Evolutionary conservation across 2,329 filamentous ascomycete genomes (phyloP).

Genomic region (Scortechinia acanthostroma): DNA sequence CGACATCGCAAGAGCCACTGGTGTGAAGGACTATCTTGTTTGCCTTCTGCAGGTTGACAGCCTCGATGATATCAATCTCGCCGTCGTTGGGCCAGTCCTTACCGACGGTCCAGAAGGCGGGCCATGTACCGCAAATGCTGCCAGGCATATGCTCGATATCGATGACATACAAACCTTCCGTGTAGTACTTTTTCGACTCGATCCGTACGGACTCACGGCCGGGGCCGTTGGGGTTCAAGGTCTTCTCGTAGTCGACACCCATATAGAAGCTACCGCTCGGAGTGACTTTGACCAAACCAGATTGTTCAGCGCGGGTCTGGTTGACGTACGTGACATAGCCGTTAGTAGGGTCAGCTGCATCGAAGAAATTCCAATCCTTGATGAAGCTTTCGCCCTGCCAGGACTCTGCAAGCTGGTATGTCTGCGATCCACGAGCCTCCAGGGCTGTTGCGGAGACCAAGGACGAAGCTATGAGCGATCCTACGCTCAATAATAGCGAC

Average conservation of each 20-base stretch:
- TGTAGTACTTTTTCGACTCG: background rate
- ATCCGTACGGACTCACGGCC: background rate
- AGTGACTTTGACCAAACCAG: background rate
- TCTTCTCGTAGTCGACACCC: background rate
- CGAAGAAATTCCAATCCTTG: background rate
- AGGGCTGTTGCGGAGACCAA: background rate
- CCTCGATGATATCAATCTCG: slow-evolving; percentile 43
- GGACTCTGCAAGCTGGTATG: background rate
- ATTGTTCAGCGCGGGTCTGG: background rate
- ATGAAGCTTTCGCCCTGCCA: background rate
- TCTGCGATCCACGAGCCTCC: background rate
- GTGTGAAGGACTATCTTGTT: slow-evolving; percentile 40
- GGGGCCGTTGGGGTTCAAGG: background rate
- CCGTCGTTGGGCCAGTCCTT: slow-evolving; percentile 10
- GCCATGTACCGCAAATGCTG: background rate
- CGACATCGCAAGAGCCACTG: slow-evolving; percentile 27
- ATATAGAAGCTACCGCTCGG: background rate
- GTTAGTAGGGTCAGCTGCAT: background rate
- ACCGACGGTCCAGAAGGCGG: background rate
- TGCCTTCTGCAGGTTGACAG: slow-evolving; percentile 31
- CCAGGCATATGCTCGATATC: slow-evolving; percentile 1
- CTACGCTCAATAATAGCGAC: background rate
- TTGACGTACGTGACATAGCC: background rate
- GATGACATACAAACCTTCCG: background rate
- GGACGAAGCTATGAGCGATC: background rate